phyloP scores from a whole-genome alignment of 2,329 filamentous ascomycete species.

The Talaromyces sp. region DNA sequence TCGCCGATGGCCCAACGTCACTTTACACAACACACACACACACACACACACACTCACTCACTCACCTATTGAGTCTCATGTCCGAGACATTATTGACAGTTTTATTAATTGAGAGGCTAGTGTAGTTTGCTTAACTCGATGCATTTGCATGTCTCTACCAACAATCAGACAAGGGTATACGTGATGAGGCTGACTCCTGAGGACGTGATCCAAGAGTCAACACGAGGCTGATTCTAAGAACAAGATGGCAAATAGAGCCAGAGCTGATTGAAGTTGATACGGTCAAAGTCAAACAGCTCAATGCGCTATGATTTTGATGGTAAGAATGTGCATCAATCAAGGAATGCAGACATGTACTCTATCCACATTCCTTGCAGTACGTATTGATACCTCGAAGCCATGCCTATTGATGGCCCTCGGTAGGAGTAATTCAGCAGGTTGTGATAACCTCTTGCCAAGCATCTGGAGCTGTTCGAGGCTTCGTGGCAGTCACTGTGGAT shows the following conservation, averaged over 20 bases:
- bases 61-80: neutral
- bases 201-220: neutral
- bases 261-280: neutral
- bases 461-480: too few relatives aligned
- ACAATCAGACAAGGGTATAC: neutral
- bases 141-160: neutral
- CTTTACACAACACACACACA: neutral
- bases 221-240: neutral
- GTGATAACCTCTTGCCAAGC: too few relatives aligned
- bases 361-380: constrained; percentile 4
- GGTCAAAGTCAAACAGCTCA: neutral
- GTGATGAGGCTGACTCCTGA: too few relatives aligned
- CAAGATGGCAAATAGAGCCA: neutral
- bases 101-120: neutral
- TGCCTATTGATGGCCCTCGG: neutral
- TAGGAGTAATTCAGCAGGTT: too few relatives aligned
- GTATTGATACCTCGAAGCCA: neutral
- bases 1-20: neutral
- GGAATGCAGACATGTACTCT: neutral
- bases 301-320: neutral
- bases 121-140: neutral
- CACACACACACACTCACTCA: neutral
- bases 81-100: neutral
- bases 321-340: neutral
- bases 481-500: neutral